These are phyloP conservation scores for Stagonosporopsis cucurbitacearum DNA, from an alignment of 2,329 filamentous ascomycete species.

Conservation along the genomic window DNA sequence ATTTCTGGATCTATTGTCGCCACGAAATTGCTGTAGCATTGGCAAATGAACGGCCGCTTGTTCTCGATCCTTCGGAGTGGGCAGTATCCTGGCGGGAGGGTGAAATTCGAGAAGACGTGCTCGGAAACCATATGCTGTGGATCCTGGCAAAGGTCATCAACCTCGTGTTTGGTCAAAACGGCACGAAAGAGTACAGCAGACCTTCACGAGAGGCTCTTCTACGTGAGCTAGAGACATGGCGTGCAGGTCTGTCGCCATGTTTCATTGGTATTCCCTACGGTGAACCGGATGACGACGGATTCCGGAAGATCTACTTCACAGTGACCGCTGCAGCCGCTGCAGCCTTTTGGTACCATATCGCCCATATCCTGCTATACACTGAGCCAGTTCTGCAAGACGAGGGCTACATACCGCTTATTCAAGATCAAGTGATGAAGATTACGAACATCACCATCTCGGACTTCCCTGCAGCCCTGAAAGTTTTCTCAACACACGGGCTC, in stretches of 20 bases:
- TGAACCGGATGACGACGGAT: slow-evolving; percentile 40
- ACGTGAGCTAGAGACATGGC: slow-evolving; percentile 39
- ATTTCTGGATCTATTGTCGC: slow-evolving; percentile 46
- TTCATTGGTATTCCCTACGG: slow-evolving; percentile 44
- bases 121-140: slow-evolving; percentile 43
- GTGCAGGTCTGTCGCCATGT: slow-evolving; percentile 32
- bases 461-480: slow-evolving; percentile 40
- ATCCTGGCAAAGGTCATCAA: slow-evolving; percentile 42
- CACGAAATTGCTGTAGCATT: slow-evolving; percentile 45
- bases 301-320: slow-evolving; percentile 42
- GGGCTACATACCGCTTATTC: slow-evolving; percentile 35
- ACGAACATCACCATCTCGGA: slow-evolving; percentile 43
- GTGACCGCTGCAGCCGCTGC: slow-evolving; percentile 39
- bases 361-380: slow-evolving; percentile 41
- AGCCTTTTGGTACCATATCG: slow-evolving; percentile 44
- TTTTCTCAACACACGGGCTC: slow-evolving; percentile 42
- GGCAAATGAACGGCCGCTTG: slow-evolving; percentile 36
- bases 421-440: slow-evolving; percentile 39
- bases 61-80: slow-evolving; percentile 42
- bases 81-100: slow-evolving; percentile 35
- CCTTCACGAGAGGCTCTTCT: slow-evolving; percentile 32
- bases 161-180: slow-evolving; percentile 34
- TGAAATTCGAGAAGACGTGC: slow-evolving; percentile 42
- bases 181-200: slow-evolving; percentile 20
- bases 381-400: slow-evolving; percentile 39